A percentile compares a stretch with the other conserved stretches of the same genome.
Conservation (phyloP, 2,329 filamentous ascomycete species). For the Xylariomycetidae sp. region DNA sequence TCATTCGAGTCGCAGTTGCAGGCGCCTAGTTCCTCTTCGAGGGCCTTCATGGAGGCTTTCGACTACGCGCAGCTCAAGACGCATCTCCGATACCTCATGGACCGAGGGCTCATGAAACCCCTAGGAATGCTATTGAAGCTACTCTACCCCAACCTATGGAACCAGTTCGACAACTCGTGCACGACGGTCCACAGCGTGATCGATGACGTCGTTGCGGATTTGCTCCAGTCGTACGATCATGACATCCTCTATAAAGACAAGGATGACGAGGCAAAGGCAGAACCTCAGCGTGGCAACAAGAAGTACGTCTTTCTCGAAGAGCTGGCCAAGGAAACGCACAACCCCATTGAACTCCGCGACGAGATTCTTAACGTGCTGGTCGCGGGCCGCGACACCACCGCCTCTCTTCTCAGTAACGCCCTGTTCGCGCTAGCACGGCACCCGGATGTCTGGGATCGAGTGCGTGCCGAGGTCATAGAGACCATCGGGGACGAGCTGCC, state of each 20-base stretch:
- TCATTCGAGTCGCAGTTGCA: constrained; percentile 1
- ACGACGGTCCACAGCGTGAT: constrained; percentile 1
- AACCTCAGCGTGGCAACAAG: constrained; percentile 1
- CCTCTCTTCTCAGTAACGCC: constrained; percentile 43
- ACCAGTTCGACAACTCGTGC: constrained; percentile 5
- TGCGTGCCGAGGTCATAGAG: constrained; percentile 36
- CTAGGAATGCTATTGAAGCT: constrained; percentile 1
- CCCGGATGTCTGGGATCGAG: constrained; percentile 34
- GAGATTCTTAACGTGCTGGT: constrained; percentile 37
- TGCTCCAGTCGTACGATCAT: not conserved
- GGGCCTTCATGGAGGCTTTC: constrained; percentile 4
- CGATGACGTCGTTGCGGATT: constrained; percentile 2
- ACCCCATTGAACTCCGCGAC: constrained; percentile 40
- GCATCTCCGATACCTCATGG: constrained; percentile 1
- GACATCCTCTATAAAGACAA: not conserved
- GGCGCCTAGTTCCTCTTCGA: not conserved
- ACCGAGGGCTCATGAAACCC: constrained; percentile 1
- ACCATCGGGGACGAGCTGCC: constrained; percentile 51
- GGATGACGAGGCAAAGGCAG: no score
- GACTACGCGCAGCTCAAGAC: constrained; percentile 4
- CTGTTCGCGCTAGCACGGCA: constrained; percentile 39
- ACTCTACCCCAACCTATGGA: not conserved
- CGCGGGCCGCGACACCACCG: constrained; percentile 52
- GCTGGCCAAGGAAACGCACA: constrained; percentile 38
- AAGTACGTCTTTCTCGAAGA: constrained; percentile 37